Evolutionary conservation across 1,284 basidiomycete species (phyloP), one percentile per base, ranked within the genome.

Genomic region (Singerocomus rubriflavus): DNA sequence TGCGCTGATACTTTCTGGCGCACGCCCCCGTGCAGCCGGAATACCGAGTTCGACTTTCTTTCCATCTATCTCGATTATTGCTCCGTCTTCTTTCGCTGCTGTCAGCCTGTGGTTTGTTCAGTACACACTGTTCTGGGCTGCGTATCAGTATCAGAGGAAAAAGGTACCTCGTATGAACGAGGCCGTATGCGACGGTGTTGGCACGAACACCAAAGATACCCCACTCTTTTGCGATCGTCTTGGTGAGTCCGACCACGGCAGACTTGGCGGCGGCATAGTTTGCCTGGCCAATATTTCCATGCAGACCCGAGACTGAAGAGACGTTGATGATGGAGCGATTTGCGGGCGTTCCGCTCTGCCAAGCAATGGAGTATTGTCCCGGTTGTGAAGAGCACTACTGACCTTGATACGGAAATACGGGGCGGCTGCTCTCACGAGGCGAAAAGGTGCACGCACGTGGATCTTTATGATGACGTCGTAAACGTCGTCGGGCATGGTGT

Each of bases 161-260:
- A 38, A 63, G 65, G 50, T 54, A 85, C 81, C 87, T 72, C 12
- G 89, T 90, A 62, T 85, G 80, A 46, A 91, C 81, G 52, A 80
- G 77, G 30, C 88, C 89, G 57, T 84, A 92, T 9, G 91, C 91
- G 41, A 93, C 73, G 2, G 85, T 86, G 71, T 93, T 92, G 40
- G 86, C 84, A 44, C 88, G 83, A 10, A 93, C 89, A 58, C 85
- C 85, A 66, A 88, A 93, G 6, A 74, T 68, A 50, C 91, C 91
- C 91, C 90, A 93, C 67, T 93, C 91, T 68, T 93, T 93, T 44
- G 85, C 84, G 57, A 90, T 82, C 13, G 90, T 93, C 74, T 92
- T 92, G 35, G 88, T 89, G 49, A 93, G 71, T 30, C 91, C 91
- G 47, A 85, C 61, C 26, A 91, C 81, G 11, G 84, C 88, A 14